These are phyloP conservation scores for Alternaria arbusti DNA, from an alignment of 2,329 filamentous ascomycete genomes.

Conservation along the genomic window DNA sequence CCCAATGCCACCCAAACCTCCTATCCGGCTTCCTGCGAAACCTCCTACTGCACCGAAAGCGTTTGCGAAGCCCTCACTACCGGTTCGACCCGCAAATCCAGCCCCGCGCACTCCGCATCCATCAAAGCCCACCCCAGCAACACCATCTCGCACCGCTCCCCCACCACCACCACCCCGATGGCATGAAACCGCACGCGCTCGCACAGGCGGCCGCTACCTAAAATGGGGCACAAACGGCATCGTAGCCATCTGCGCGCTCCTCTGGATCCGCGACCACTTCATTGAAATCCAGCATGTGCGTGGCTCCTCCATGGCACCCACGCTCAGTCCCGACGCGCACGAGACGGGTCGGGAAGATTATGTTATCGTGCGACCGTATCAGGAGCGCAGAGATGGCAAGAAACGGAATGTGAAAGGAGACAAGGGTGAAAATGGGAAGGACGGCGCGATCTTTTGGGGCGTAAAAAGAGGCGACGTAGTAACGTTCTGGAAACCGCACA, in stretches of 20 bases:
- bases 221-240: slow-evolving; percentile 21
- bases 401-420: not conserved
- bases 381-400: not conserved
- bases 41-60: slow-evolving; percentile 2
- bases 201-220: slow-evolving; percentile 14
- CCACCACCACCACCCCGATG: slow-evolving; percentile 11
- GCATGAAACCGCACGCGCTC: slow-evolving; percentile 8
- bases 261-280: slow-evolving; percentile 51
- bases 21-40: slow-evolving; percentile 20
- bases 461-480: slow-evolving; percentile 54
- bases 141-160: slow-evolving; percentile 3
- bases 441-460: slow-evolving; percentile 3
- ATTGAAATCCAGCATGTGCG: slow-evolving; percentile 46
- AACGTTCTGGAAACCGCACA: slow-evolving; percentile 61
- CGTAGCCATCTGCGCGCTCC: slow-evolving; percentile 18
- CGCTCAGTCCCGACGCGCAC: slow-evolving; percentile 51
- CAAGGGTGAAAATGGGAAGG: not conserved
- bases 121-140: not conserved
- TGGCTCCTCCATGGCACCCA: slow-evolving; percentile 55
- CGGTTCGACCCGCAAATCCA: not conserved
- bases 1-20: slow-evolving; percentile 36
- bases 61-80: not conserved
- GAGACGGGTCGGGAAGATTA: slow-evolving; percentile 48
- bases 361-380: slow-evolving; percentile 45
- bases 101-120: slow-evolving; percentile 4